Evolutionary conservation across 1,139 yeast species (phyloP), one percentile per base, ranked within the genome.

Genomic region (Sugiyamaella xylanicola): DNA sequence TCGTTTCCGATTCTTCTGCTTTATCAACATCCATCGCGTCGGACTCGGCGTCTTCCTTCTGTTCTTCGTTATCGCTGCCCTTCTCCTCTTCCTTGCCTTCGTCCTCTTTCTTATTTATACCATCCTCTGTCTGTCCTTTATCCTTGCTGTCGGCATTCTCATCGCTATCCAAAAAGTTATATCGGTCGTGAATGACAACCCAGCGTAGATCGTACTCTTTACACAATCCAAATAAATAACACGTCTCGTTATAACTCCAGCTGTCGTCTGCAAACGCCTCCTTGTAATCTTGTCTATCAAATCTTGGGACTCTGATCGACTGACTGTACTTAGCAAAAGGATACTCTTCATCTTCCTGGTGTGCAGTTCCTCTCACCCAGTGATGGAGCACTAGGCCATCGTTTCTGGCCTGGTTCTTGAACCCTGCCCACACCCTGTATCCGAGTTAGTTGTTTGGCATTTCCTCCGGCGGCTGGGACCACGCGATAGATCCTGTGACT

Each of bases 171-270:
- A n/a, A n/a, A 56, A 70, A 80, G 22, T 75, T 76, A 69, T 84
- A 92, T 60, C 97, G 75, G 66, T 93, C 99, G 59, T 81, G 77
- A 11, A 93, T 82, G 1, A 91, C 85, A 9, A 86, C 82, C 98
- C 99, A 93, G 61, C 95, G 82, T 65, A 93, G 77, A 67, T 93
- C 98, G 67, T 82, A 92, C 1, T 78, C 80, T 40, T 76, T 72
- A 60, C 96, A 88, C 36, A 89, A 73, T 1, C 84, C 86, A 70
- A 92, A 90, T 22, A 93, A 73, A 59, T 87, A 83, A 50, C 75
- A 75, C 0, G 97, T 89, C 68, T 93, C 98, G 45, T 85, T 85
- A 64, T 79, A 88, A 1, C 82, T 74, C 97, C 98, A 92, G 17
- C 69, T 72, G 39, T 74, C 75, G 51, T 65, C 49, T 22, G 71